phyloP scores from a whole-genome alignment of 2,329 filamentous ascomycete species.

The Rugonectria rugulosa region DNA sequence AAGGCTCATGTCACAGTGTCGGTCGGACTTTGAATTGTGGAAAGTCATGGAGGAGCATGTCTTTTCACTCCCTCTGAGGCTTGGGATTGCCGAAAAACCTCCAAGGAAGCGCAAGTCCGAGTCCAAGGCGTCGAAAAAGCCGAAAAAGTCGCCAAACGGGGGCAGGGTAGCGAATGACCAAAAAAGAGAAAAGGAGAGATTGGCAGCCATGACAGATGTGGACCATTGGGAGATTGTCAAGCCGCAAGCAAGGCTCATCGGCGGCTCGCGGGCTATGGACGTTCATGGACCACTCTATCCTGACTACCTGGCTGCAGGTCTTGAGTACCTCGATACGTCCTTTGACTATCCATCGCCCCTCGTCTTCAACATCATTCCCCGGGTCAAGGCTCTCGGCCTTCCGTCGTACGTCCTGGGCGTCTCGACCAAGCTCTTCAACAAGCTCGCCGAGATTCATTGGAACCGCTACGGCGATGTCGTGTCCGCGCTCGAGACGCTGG shows the following conservation, averaged over 20 bases:
- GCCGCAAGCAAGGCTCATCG: conserved; percentile 33
- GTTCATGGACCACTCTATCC: conserved; percentile 72
- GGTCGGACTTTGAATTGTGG: conserved; percentile 73
- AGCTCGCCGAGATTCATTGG: conserved; percentile 70
- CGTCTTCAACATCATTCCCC: conserved; percentile 68
- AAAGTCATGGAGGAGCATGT: conserved; percentile 71
- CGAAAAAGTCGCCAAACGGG: conserved; percentile 11
- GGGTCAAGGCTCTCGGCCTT: conserved; percentile 72
- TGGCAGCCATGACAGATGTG: too few species aligned
- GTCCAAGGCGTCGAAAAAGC: conserved; percentile 16
- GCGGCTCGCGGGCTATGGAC: conserved; percentile 38
- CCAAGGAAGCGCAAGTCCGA: conserved; percentile 24
- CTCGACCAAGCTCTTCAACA: conserved; percentile 74
- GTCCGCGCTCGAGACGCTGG: conserved; percentile 62
- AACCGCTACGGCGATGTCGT: conserved; percentile 64
- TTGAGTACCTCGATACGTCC: conserved; percentile 62
- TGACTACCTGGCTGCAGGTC: conserved; percentile 63
- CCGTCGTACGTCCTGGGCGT: conserved; percentile 76
- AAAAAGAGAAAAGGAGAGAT: too few species aligned
- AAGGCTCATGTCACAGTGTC: conserved; percentile 59
- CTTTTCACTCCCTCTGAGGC: conserved; percentile 64
- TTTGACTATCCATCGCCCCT: conserved; percentile 68
- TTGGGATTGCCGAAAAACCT: conserved; percentile 57
- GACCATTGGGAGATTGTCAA: not conserved
- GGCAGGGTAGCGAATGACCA: too few species aligned